These are phyloP conservation scores for Moesziomyces sp. DNA, from an alignment of 1,284 basidiomycete species.

Conservation along the genomic window DNA sequence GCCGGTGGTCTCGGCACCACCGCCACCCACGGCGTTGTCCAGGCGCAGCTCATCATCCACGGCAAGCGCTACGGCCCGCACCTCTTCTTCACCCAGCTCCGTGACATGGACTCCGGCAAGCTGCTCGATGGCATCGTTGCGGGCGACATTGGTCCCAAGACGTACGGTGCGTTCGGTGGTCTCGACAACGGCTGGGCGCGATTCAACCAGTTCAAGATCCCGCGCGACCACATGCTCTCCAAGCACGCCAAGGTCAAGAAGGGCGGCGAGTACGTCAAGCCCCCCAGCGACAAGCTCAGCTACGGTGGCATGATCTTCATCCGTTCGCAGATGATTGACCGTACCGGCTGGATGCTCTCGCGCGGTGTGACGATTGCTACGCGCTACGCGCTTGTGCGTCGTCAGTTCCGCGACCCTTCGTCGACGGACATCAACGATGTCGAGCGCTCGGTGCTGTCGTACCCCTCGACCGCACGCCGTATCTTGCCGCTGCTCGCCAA, in stretches of 20 bases:
- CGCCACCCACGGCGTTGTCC: constrained; percentile 81
- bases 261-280: constrained; percentile 76
- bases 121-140: constrained; percentile 75
- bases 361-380: constrained; percentile 78
- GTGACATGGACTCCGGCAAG: constrained; percentile 73
- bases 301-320: constrained; percentile 75
- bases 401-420: constrained; percentile 71
- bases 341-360: constrained; percentile 74
- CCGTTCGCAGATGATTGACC: constrained; percentile 72
- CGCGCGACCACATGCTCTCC: constrained; percentile 79
- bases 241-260: constrained; percentile 79
- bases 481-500: constrained; percentile 68
- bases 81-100: constrained; percentile 75
- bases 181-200: constrained; percentile 78
- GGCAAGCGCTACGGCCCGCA: constrained; percentile 79
- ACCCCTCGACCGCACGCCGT: constrained; percentile 66
- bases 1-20: constrained; percentile 76
- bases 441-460: constrained; percentile 68
- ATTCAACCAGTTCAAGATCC: constrained; percentile 79
- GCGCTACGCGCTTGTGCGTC: constrained; percentile 78
- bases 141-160: constrained; percentile 78
- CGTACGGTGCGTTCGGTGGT: constrained; percentile 72
- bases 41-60: constrained; percentile 79
- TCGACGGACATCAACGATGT: constrained; percentile 68
- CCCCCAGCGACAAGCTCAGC: constrained; percentile 78